Conservation (phyloP, 495 filamentous ascomycete genomes). For the Tuber brumale region DNA sequence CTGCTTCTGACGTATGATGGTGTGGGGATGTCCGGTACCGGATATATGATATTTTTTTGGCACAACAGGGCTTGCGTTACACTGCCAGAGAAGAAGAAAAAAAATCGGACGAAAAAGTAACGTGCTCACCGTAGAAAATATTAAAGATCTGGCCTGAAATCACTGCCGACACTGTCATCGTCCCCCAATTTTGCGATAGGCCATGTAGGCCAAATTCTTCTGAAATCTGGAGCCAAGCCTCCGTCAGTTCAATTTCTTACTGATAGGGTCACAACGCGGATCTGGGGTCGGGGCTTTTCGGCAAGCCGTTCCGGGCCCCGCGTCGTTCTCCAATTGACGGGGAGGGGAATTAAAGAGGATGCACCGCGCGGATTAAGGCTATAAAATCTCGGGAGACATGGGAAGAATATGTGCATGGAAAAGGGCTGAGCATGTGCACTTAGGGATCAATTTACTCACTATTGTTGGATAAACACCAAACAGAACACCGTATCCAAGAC, state of each 20-base stretch:
- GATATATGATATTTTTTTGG: not conserved
- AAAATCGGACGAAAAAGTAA: not conserved
- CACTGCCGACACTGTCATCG: constrained; percentile 82
- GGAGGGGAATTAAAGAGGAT: not conserved
- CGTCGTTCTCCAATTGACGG: constrained; percentile 5
- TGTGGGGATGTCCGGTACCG: not conserved
- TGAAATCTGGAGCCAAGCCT: constrained; percentile 42
- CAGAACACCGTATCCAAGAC: constrained; percentile 85
- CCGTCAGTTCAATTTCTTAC: constrained; percentile 12
- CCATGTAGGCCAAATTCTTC: constrained; percentile 87
- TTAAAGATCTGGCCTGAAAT: constrained; percentile 88
- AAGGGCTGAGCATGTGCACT: not conserved
- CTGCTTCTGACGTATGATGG: not conserved
- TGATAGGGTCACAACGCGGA: constrained; percentile 4
- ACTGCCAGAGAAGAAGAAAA: not conserved
- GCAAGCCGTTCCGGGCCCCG: constrained; percentile 14
- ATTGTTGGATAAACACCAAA: constrained; percentile 94
- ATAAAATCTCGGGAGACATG: constrained; percentile 6
- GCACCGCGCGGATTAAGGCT: not conserved
- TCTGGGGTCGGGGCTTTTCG: constrained; percentile 8
- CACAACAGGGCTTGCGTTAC: not conserved
- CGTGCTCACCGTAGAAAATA: constrained; percentile 63
- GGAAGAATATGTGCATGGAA: not conserved
- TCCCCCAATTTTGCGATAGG: constrained; percentile 88
- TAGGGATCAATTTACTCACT: constrained; percentile 46